These are phyloP conservation scores for Quercus ilex DNA, from an alignment of 306 rosid species.

Conservation along the genomic window DNA sequence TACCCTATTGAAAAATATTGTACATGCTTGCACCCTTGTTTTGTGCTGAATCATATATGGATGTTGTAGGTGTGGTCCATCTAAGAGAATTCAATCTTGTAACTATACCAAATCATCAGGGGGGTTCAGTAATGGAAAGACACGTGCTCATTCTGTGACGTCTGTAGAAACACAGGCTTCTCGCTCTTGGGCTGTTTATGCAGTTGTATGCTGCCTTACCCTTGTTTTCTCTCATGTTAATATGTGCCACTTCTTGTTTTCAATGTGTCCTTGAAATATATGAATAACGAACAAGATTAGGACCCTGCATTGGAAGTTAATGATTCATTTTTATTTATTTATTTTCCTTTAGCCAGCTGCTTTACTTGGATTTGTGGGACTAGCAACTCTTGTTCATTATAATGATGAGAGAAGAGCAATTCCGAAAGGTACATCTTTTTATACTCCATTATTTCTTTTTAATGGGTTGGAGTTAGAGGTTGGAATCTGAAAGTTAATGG, in stretches of 20 bases:
- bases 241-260: background rate
- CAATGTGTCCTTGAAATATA: background rate
- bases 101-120: conserved; percentile 47
- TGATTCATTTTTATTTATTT: conserved; percentile 1
- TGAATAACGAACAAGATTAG: background rate
- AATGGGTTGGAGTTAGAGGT: background rate
- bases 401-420: conserved; percentile 84
- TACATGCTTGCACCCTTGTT: too few relatives aligned
- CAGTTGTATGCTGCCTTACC: conserved; percentile 47
- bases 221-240: background rate
- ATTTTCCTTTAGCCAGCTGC: conserved; percentile 60
- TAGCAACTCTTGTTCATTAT: conserved; percentile 58
- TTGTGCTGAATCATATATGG: conserved; percentile 3
- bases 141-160: conserved; percentile 23
- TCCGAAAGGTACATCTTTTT: conserved; percentile 55
- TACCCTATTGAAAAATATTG: too few relatives aligned
- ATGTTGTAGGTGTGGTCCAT: conserved; percentile 49
- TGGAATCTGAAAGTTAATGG: background rate
- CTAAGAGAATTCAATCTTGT: conserved; percentile 39
- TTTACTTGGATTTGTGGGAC: conserved; percentile 62
- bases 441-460: background rate
- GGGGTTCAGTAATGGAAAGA: conserved; percentile 30
- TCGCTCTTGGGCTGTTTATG: conserved; percentile 49
- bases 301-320: background rate
- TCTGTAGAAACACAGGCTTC: conserved; percentile 37